These are phyloP conservation scores for Carpinus fangiana DNA, from an alignment of 306 rosid species.

Conservation along the genomic window DNA sequence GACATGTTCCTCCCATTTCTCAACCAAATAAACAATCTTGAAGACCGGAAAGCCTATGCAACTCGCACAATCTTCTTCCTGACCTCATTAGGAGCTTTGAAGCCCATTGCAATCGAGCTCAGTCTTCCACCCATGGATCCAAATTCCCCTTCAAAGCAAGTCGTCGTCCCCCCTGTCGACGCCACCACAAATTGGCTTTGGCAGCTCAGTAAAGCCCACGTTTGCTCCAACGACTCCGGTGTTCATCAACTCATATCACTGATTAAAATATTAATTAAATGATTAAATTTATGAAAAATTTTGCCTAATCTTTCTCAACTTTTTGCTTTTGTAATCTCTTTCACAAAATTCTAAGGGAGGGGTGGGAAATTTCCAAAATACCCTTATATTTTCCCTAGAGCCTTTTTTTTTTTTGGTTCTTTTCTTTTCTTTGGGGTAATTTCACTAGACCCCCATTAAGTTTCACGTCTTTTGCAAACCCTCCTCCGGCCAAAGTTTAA, in stretches of 20 bases:
- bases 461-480: too few relatives aligned
- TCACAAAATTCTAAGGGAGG: too few relatives aligned
- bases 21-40: conserved; percentile 39
- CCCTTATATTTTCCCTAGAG: too few relatives aligned
- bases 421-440: too few relatives aligned
- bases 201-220: conserved; percentile 44
- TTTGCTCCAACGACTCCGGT: conserved; percentile 39
- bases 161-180: conserved; percentile 41
- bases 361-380: too few relatives aligned
- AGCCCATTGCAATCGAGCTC: conserved; percentile 48
- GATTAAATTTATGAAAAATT: too few relatives aligned
- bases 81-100: conserved; percentile 40
- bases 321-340: too few relatives aligned
- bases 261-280: background rate
- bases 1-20: conserved; percentile 41
- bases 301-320: too few relatives aligned
- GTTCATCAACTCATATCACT: conserved; percentile 45
- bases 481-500: too few relatives aligned
- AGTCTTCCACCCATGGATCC: conserved; percentile 31
- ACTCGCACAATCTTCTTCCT: conserved; percentile 47
- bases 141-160: conserved; percentile 28
- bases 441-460: too few relatives aligned
- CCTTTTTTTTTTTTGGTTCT: too few relatives aligned
- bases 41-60: conserved; percentile 42
- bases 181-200: conserved; percentile 42